Base-by-base conservation (phyloP, 2,329 filamentous ascomycete species). In the Cadophora luteo-olivacea region DNA sequence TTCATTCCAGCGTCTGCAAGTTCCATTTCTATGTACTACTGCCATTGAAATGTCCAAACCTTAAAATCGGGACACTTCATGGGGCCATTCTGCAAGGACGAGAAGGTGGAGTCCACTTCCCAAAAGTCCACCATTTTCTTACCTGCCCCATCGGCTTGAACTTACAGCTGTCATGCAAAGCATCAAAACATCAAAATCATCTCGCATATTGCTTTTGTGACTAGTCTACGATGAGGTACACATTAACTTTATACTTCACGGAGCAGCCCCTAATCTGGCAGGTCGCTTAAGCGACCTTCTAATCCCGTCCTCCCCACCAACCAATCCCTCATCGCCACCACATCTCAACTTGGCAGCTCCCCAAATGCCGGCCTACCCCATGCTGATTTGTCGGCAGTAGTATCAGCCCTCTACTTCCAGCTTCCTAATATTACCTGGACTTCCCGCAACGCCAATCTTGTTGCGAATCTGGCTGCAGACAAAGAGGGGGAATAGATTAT, bases 261-360 rank as follows among this genome's bases (percentile, higher is more conserved):
- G 55, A 58, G 55, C 8, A 5, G 24, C 4, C 33, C 55, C 55
- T 14, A 58, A 58, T 58, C 32, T 16, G 55, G 55, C 55, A 58
- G 55, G 55, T 58, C 55, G 11, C 19, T 58, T 24, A 58, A 38
- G 55, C 55, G 55, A 58, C 55, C 55, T 58, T 58, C 55, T 58
- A 24, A 58, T 58, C 33, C 33, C 32, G 33, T 58, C 55, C 12
- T 24, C 33, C 55, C 55, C 55, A 36, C 54, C 54, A 57, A 57
- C 32, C 54, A 29, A 36, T 36, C 29, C 29, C 14, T 32, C 25
- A 29, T n/a, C 12, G 54, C 54, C 54, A 57, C 55, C 32, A 22
- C 45, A 49, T 19, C 16, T 36, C 33, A 58, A 58, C 55, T 24
- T 22, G 52, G 52, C 52, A 55, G 19, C 51, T 33, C 16, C 33